A percentile compares a stretch with the other conserved stretches of the same genome.
These are phyloP conservation scores for Hyparrhenia diplandra DNA, from an alignment of 176 grass and related monocot genomes.

Conservation along the genomic window DNA sequence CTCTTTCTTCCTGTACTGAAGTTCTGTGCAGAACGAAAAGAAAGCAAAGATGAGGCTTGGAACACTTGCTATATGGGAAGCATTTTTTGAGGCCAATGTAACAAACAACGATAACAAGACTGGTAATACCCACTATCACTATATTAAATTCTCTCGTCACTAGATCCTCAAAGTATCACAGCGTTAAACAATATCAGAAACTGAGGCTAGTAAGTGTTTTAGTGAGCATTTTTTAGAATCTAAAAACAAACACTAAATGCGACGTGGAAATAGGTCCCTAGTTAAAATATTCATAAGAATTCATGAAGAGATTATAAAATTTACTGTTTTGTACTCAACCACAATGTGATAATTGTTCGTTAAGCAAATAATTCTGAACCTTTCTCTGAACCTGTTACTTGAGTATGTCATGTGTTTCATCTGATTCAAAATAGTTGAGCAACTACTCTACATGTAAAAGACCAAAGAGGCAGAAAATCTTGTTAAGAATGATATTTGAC, in stretches of 20 bases:
- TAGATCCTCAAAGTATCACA: background rate
- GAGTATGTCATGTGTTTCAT: background rate
- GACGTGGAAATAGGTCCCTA: background rate
- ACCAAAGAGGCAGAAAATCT: background rate
- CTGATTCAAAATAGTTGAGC: background rate
- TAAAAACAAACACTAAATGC: background rate
- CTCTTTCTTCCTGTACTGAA: slow-evolving; percentile 35
- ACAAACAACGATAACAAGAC: slow-evolving; percentile 37
- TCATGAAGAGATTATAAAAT: background rate
- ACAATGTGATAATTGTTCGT: background rate
- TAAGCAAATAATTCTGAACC: background rate
- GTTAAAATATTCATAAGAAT: background rate
- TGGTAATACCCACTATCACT: slow-evolving; percentile 43
- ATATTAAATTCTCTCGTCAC: slow-evolving; percentile 6
- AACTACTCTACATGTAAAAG: background rate
- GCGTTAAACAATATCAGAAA: background rate
- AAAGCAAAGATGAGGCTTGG: slow-evolving; percentile 62
- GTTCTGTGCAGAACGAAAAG: slow-evolving; percentile 66
- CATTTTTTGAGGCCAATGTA: slow-evolving; percentile 65
- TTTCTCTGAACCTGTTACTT: slow-evolving; percentile 3
- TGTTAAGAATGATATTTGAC: background rate
- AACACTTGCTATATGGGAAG: slow-evolving; percentile 75
- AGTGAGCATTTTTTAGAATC: background rate
- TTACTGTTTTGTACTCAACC: background rate
- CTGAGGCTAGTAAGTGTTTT: background rate